These are phyloP conservation scores for Teratosphaeria destructans DNA, from an alignment of 2,329 filamentous ascomycete species.

Conservation along the genomic window DNA sequence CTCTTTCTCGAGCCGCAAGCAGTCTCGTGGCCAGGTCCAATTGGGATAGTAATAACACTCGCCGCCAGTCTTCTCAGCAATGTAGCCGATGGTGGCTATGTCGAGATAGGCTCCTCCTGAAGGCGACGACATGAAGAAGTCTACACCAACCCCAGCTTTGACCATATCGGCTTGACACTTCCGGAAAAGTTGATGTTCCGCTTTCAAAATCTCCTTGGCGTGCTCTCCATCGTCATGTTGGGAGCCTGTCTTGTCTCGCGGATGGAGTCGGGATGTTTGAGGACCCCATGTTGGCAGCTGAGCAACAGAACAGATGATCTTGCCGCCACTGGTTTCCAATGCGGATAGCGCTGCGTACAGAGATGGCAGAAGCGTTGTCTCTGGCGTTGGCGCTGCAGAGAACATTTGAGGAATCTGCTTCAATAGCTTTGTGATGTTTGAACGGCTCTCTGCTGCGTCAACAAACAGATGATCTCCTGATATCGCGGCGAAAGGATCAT, in stretches of 20 bases:
- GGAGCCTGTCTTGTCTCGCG: conserved; percentile 81
- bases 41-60: conserved; percentile 97
- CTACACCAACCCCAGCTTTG: conserved; percentile 72
- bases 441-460: conserved; percentile 80
- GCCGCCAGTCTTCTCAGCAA: conserved; percentile 80
- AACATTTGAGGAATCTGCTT: conserved; percentile 77
- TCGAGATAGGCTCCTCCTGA: conserved; percentile 77
- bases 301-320: conserved; percentile 78
- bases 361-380: conserved; percentile 75
- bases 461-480: conserved; percentile 80
- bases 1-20: conserved; percentile 72
- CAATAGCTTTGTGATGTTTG: conserved; percentile 80
- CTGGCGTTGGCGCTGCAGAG: conserved; percentile 75
- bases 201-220: conserved; percentile 83
- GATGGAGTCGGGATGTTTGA: conserved; percentile 55
- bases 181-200: conserved; percentile 79
- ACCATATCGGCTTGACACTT: conserved; percentile 83
- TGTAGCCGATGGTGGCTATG: conserved; percentile 81
- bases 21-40: conserved; percentile 79
- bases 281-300: conserved; percentile 89
- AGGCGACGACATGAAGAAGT: conserved; percentile 90
- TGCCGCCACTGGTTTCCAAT: conserved; percentile 77
- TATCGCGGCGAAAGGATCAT: conserved; percentile 89
- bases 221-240: conserved; percentile 79
- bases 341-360: conserved; percentile 77